Evolutionary conservation across 805 yeast genomes (phyloP).

Genomic region (Wickerhamiella slavikovae): DNA sequence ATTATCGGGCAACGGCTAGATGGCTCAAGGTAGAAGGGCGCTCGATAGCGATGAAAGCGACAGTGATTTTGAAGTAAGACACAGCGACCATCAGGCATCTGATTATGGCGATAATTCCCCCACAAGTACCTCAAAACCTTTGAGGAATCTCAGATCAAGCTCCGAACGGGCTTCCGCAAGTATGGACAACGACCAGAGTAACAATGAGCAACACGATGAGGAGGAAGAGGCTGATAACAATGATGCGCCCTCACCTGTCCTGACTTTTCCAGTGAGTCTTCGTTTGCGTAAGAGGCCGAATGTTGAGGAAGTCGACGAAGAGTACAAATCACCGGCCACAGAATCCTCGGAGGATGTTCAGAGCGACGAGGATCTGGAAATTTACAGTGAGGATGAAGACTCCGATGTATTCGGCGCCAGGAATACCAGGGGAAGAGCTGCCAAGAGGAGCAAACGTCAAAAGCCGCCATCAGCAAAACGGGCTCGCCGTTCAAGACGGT

Average conservation of each 20-base stretch:
- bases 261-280: constrained; percentile 2
- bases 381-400: constrained; percentile 1
- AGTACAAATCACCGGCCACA: too few species aligned
- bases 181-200: not conserved
- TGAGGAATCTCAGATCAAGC: not conserved
- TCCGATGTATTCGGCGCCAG: constrained; percentile 1
- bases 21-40: not conserved
- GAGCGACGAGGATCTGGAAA: not conserved
- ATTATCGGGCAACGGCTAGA: too few species aligned
- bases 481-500: too few species aligned
- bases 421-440: too few species aligned
- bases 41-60: not conserved
- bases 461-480: too few species aligned
- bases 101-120: too few species aligned
- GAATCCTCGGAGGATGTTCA: too few species aligned
- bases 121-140: not conserved
- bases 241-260: not conserved
- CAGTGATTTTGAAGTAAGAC: not conserved
- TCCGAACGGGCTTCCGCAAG: not conserved
- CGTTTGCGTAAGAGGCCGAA: not conserved
- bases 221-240: not conserved
- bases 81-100: too few species aligned
- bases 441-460: too few species aligned
- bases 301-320: constrained; percentile 1
- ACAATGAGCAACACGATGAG: constrained; percentile 1